phyloP scores from a whole-genome alignment of 139 green algal species.

The Zygnema cylindricum region DNA sequence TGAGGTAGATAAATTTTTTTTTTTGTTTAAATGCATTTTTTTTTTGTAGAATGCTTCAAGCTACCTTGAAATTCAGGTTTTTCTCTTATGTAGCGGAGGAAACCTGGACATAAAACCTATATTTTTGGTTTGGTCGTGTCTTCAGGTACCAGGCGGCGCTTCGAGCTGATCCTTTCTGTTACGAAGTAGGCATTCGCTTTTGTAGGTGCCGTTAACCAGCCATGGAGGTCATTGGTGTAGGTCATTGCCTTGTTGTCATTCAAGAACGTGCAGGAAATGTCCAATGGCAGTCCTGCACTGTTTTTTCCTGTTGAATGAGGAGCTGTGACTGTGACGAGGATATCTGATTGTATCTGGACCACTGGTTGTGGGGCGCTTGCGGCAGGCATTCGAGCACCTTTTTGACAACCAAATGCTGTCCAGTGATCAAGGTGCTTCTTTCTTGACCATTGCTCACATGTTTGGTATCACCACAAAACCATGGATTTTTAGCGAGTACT shows the following conservation, averaged over 20 bases:
- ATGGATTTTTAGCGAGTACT: too few species aligned
- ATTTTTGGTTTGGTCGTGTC: constrained; percentile 13
- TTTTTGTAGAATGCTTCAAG: too few species aligned
- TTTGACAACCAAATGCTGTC: constrained; percentile 88
- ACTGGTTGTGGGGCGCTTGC: neutral
- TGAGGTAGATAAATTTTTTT: too few species aligned
- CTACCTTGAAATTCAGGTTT: too few species aligned
- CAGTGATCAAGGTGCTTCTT: constrained; percentile 71
- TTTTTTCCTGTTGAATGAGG: too few species aligned
- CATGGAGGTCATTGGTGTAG: too few species aligned
- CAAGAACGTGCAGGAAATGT: too few species aligned
- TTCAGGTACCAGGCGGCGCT: constrained; percentile 73
- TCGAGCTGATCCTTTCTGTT: constrained; percentile 86
- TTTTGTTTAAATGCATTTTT: too few species aligned
- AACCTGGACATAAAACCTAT: constrained; percentile 69
- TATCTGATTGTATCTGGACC: too few species aligned
- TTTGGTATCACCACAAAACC: neutral
- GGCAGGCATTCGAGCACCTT: constrained; percentile 85
- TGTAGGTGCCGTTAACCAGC: neutral
- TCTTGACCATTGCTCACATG: neutral
- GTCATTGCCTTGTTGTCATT: too few species aligned
- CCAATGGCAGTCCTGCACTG: too few species aligned
- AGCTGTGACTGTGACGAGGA: too few species aligned
- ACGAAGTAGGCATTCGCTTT: constrained; percentile 60
- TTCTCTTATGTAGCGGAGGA: constrained; percentile 84